phyloP scores from a whole-genome alignment of 192 early-diverging fungal genomes.

The Phlyctochytrium arcticum region DNA sequence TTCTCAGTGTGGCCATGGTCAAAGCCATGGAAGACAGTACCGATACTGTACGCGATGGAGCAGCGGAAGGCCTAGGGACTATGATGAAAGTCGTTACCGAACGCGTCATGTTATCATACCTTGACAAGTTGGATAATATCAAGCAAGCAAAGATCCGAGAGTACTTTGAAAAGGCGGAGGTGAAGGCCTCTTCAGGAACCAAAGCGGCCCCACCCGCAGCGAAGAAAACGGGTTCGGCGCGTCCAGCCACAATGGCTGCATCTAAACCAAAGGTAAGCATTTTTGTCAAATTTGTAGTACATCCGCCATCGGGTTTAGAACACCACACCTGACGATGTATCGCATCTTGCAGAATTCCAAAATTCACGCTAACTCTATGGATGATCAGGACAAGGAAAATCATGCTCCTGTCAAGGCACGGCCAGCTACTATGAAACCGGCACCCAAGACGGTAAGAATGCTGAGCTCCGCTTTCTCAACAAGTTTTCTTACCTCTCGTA shows the following conservation, averaged over 20 bases:
- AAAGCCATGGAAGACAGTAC: slow-evolving; percentile 81
- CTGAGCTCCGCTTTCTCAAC: neutral
- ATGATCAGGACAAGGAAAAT: neutral
- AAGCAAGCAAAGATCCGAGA: slow-evolving; percentile 87
- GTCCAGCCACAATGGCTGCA: neutral
- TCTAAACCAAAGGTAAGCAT: neutral
- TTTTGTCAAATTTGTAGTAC: neutral
- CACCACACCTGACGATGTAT: neutral
- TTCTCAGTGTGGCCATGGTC: slow-evolving; percentile 69
- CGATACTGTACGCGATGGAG: slow-evolving; percentile 74
- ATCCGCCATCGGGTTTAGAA: neutral
- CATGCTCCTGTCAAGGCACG: neutral
- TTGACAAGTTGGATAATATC: slow-evolving; percentile 84
- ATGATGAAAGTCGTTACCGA: slow-evolving; percentile 86
- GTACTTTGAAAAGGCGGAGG: slow-evolving; percentile 79
- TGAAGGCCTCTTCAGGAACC: slow-evolving; percentile 3
- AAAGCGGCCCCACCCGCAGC: neutral
- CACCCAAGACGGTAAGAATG: neutral
- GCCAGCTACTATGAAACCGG: neutral
- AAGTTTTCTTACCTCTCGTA: neutral
- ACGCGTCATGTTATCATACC: slow-evolving; percentile 55
- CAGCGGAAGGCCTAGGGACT: slow-evolving; percentile 82
- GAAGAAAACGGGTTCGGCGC: no score
- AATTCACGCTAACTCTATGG: neutral
- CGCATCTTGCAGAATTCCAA: neutral